phyloP scores from a whole-genome alignment of 2,329 filamentous ascomycete species.

The Aspergillus sp. region DNA sequence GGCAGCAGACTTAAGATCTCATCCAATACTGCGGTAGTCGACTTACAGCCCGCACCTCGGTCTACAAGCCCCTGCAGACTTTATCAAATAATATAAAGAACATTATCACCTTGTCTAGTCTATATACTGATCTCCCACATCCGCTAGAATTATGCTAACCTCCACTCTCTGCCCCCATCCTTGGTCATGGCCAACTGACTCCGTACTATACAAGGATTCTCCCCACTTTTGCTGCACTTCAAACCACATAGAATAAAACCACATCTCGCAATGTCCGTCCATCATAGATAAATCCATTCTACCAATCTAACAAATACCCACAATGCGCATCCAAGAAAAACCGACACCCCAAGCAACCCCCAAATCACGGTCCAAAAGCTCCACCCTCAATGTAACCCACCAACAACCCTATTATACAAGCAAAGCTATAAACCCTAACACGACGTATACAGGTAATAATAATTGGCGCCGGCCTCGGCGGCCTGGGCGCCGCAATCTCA shows the following conservation, averaged over 20 bases:
- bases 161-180: background rate
- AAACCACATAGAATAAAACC: too few relatives aligned
- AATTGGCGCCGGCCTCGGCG: constrained; percentile 16
- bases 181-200: background rate
- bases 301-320: background rate
- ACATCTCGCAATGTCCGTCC: too few relatives aligned
- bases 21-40: too few relatives aligned
- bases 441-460: constrained; percentile 5
- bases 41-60: too few relatives aligned
- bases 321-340: background rate
- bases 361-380: background rate
- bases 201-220: background rate
- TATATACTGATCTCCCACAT: too few relatives aligned
- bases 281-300: too few relatives aligned
- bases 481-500: constrained; percentile 20
- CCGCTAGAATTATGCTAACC: background rate
- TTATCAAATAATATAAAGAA: background rate
- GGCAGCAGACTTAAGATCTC: too few relatives aligned
- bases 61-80: too few relatives aligned
- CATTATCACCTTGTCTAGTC: background rate
- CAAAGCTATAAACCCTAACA: background rate
- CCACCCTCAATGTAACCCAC: background rate
- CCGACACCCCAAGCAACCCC: background rate
- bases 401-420: background rate
- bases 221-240: background rate